Conservation (phyloP, 108 stramenopile species). For the Pseudonitzschia multiseries region DNA sequence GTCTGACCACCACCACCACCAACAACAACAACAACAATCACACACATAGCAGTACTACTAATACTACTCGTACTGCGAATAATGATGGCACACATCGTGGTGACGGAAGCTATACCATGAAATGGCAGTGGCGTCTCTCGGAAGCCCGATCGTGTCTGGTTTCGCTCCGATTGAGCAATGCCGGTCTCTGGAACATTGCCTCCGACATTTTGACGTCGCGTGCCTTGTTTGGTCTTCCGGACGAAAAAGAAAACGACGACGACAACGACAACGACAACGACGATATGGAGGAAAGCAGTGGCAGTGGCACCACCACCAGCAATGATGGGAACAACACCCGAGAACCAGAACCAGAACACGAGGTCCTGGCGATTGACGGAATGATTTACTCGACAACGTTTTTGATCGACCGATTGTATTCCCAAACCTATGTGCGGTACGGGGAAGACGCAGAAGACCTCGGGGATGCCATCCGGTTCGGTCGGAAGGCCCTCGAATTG, state of each 20-base stretch:
- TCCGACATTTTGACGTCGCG: not conserved
- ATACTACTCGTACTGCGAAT: too few species aligned
- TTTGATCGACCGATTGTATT: constrained; percentile 12
- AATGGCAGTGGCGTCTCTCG: not conserved
- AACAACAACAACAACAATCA: not conserved
- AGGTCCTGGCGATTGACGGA: not conserved
- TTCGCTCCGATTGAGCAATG: not conserved
- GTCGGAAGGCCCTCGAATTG: not conserved
- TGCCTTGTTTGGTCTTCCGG: not conserved
- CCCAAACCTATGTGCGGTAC: not conserved
- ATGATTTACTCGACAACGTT: not conserved
- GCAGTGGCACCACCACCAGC: too few species aligned
- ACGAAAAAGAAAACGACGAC: not conserved
- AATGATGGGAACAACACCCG: too few species aligned
- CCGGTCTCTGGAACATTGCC: not conserved
- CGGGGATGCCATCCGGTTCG: not conserved
- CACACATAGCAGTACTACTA: not conserved
- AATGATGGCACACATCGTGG: too few species aligned
- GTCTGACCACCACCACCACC: too few species aligned
- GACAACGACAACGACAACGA: not conserved
- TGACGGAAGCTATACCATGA: not conserved
- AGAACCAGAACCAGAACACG: not conserved
- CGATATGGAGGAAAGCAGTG: not conserved
- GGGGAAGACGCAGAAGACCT: not conserved
- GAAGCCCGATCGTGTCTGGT: not conserved